Evolutionary conservation across 306 rosid species (phyloP), one percentile per base, ranked within the genome.

Genomic region (Cicer bijugum): DNA sequence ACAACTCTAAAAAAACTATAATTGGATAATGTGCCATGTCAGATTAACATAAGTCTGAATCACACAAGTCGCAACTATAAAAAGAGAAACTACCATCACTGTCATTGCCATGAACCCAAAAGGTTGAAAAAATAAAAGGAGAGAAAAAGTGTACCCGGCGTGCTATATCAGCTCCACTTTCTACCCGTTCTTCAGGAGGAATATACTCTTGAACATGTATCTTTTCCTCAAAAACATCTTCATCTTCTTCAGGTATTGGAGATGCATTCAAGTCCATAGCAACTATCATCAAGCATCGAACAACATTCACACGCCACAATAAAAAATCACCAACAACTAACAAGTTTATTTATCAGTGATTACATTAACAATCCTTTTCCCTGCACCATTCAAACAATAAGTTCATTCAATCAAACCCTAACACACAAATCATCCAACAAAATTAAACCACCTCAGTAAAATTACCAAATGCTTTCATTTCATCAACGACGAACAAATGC

Each of bases 261-360:
- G 90, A 94, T 76, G 97, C 99, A 85, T 95, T 95, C 82, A 95
- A 91, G 89, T 95, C 99, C 99, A 95, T 95, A 74, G 96, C 84
- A 84, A 75, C 93, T 78, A 89, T 86, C 96, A 87, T 87, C 85
- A 93, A 92, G 88, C 89, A 86, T 83, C 67, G 69, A 80, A 39
- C 84, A 77, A 83, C 89, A 90, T 89, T 81, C 59, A 45, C 83
- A 74, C 67, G 16, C 82, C 81, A 74, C 78, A 42, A 64, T 43
- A 68, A 19, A 51, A 63, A 66, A 3, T 20, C 58, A 33, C 14
- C 33, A 60, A 62, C 69, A 78, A 72, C 52, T 52, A 79, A 23
- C 46, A 12, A 43, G 8, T 63, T 43, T n/a, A 66, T 35, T 43
- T n/a, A 66, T 35, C 52, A 42, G 62, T 53, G 44, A 63, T 35